phyloP scores from a whole-genome alignment of 2,329 filamentous ascomycete genomes.

The Talaromyces rugulosus region DNA sequence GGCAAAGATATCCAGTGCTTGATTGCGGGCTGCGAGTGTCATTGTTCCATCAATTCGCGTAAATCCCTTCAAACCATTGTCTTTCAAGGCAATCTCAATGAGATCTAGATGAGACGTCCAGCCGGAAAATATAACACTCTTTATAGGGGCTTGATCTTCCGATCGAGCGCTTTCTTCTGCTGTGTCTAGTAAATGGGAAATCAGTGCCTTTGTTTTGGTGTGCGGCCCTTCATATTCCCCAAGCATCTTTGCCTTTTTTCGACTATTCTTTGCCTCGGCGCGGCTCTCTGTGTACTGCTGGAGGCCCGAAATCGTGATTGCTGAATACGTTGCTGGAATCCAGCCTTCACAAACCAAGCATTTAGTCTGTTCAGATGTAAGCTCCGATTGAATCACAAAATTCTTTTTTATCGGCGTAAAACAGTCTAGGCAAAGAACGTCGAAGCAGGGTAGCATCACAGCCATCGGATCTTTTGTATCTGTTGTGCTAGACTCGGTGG shows the following conservation, averaged over 20 bases:
- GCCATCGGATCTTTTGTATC: conserved; percentile 52
- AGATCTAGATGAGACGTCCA: conserved; percentile 95
- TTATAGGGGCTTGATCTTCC: conserved; percentile 63
- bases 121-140: conserved; percentile 91
- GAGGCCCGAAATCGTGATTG: conserved; percentile 59
- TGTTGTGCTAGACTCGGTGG: conserved; percentile 52
- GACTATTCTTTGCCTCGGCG: conserved; percentile 51
- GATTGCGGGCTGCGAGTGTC: conserved; percentile 67
- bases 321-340: conserved; percentile 62
- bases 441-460: conserved; percentile 81
- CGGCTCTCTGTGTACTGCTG: conserved; percentile 50
- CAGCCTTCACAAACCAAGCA: conserved; percentile 67
- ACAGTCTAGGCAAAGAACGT: conserved; percentile 76
- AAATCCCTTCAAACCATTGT: conserved; percentile 54
- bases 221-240: conserved; percentile 78
- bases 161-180: conserved; percentile 51
- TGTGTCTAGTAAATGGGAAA: conserved; percentile 67
- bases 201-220: conserved; percentile 80
- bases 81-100: conserved; percentile 74
- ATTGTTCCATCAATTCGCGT: conserved; percentile 86
- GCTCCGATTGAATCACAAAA: conserved; percentile 9
- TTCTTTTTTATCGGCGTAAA: conserved; percentile 53
- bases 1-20: conserved; percentile 73
- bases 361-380: conserved; percentile 32
- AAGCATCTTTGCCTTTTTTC: conserved; percentile 56